Evolutionary conservation across 768 basidiomycete genomes (phyloP).

Genomic region (Panaeolus papilionaceus): DNA sequence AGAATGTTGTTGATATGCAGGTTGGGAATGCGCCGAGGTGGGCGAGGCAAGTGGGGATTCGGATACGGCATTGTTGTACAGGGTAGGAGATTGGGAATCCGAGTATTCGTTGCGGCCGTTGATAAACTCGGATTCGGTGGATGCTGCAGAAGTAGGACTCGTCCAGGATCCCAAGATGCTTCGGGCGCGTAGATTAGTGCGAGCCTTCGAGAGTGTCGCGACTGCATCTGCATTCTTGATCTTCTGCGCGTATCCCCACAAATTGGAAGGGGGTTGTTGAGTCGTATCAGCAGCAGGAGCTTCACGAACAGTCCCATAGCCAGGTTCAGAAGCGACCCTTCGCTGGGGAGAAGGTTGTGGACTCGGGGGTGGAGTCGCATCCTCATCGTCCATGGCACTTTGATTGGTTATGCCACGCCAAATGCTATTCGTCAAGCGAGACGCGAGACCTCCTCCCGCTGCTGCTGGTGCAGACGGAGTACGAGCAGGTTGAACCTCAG

Average conservation of each 20-base stretch:
- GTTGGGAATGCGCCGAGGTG: conserved; percentile 22
- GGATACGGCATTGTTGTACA: conserved; percentile 1
- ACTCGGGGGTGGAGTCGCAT: conserved; percentile 42
- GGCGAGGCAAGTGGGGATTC: conserved; percentile 59
- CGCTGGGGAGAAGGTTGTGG: conserved; percentile 34
- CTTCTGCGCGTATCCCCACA: conserved; percentile 79
- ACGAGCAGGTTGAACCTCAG: conserved; percentile 32
- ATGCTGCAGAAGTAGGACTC: conserved; percentile 16
- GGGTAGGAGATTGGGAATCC: conserved; percentile 46
- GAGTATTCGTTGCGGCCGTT: not conserved
- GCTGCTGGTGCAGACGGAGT: not conserved
- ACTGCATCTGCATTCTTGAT: conserved; percentile 75
- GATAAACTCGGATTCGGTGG: conserved; percentile 10
- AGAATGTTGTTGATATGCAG: conserved; percentile 19
- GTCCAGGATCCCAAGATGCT: conserved; percentile 55
- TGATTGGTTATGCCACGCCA: conserved; percentile 84
- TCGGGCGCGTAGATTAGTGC: conserved; percentile 78
- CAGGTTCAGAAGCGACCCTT: conserved; percentile 18
- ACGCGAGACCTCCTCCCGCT: conserved; percentile 20
- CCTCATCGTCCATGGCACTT: conserved; percentile 64
- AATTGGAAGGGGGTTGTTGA: conserved; percentile 39
- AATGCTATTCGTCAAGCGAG: conserved; percentile 65
- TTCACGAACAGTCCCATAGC: not conserved
- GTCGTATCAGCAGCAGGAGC: conserved; percentile 23
- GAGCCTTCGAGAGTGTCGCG: conserved; percentile 73